phyloP scores from a whole-genome alignment of 345 rosid genomes.

The Brassica rapa region DNA sequence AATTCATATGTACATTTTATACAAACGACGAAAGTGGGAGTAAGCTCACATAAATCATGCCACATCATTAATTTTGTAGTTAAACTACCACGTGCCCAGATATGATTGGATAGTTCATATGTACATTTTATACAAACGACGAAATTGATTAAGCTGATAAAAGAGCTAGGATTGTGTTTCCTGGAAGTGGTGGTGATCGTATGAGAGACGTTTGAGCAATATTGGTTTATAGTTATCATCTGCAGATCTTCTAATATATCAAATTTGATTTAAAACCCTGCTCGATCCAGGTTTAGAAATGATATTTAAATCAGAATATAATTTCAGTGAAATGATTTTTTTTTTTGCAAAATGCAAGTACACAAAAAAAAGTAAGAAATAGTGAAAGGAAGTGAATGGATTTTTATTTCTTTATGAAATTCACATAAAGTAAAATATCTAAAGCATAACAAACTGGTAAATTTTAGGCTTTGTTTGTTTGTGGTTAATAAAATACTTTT shows the following conservation, averaged over 20 bases:
- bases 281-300: background rate
- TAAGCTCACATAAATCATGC: too few relatives aligned
- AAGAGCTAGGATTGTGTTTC: background rate
- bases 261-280: background rate
- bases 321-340: background rate
- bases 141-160: too few relatives aligned
- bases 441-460: background rate
- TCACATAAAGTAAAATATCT: background rate
- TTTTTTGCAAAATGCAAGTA: too few relatives aligned
- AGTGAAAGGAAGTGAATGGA: too few relatives aligned
- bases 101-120: background rate
- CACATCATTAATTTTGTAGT: background rate
- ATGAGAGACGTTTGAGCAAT: background rate
- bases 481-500: background rate
- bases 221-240: background rate
- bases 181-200: background rate
- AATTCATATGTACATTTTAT: too few relatives aligned
- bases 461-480: background rate
- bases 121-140: too few relatives aligned
- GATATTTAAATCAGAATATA: background rate
- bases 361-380: too few relatives aligned
- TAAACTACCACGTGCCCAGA: background rate
- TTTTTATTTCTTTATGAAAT: too few relatives aligned
- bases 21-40: too few relatives aligned
- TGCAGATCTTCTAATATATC: background rate